Percentiles rank a stretch among this genome's conserved stretches.
Conservation (phyloP, 2,329 filamentous ascomycete genomes). For the Neonectria magnoliae region DNA sequence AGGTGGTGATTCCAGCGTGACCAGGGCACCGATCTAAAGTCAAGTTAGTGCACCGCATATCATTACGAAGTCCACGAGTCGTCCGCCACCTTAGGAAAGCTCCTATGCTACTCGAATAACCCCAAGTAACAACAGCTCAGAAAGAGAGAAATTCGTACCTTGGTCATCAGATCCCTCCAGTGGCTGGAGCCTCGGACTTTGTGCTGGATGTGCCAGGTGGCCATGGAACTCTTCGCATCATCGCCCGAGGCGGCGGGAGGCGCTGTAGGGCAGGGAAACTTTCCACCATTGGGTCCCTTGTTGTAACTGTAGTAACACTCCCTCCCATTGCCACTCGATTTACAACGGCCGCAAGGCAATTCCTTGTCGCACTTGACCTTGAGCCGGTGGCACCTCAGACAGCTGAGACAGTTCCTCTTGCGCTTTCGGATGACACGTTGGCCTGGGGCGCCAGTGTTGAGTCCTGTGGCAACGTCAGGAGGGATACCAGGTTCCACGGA, state of each 20-base stretch:
- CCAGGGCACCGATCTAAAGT: slow-evolving; percentile 42
- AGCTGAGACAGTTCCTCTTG: slow-evolving; percentile 50
- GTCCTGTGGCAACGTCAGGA: slow-evolving; percentile 4
- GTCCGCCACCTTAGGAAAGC: background rate
- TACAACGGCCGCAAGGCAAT: slow-evolving; percentile 49
- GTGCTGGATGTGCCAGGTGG: slow-evolving; percentile 48
- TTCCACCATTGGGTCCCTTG: slow-evolving; percentile 49
- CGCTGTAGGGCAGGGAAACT: slow-evolving; percentile 46
- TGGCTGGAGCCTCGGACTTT: slow-evolving; percentile 49
- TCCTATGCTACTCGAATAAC: background rate
- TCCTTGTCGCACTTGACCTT: slow-evolving; percentile 53
- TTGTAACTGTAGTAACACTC: slow-evolving; percentile 52
- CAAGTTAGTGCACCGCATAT: background rate
- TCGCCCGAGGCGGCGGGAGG: slow-evolving; percentile 33
- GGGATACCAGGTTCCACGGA: slow-evolving; percentile 21
- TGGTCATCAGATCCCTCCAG: slow-evolving; percentile 50
- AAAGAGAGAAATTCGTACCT: slow-evolving; percentile 39
- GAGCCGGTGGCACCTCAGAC: slow-evolving; percentile 49
- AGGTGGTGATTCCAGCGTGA: slow-evolving; percentile 39
- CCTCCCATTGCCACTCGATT: slow-evolving; percentile 46
- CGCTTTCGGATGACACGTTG: slow-evolving; percentile 47
- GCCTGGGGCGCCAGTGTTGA: slow-evolving; percentile 5
- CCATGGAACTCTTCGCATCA: slow-evolving; percentile 43
- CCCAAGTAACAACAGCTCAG: background rate
- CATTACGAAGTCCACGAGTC: background rate